Evolutionary conservation across 805 yeast genomes (phyloP), one percentile per base, ranked within the genome.

Genomic region (Dipodascopsis tothii): DNA sequence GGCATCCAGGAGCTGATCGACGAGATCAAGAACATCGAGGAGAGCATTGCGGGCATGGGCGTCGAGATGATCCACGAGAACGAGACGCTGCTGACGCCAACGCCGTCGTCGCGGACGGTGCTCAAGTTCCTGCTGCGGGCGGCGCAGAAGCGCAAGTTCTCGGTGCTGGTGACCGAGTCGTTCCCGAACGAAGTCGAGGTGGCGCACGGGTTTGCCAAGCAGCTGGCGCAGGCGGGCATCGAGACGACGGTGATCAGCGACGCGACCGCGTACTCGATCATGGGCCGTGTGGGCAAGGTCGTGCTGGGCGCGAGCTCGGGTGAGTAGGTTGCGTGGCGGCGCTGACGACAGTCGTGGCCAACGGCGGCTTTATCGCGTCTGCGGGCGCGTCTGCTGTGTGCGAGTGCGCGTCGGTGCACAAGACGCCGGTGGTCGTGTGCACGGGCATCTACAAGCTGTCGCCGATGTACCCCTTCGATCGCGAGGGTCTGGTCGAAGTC

Each of bases 221-320:
- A 74, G 44, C 72, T 92, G 51, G 81, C 94, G 1, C 81, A 78
- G 44, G 86, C 90, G 44, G 84, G 88, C 41, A 85, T 92, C 37
- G 94, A 87, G 51, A 81, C 96, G 1, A 83, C 88, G 2, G 75
- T 92, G 43, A 83, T 92, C 28, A 96, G 98, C 1, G 99, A 92
- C 60, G 75, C 94, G 3, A 82, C 94, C 21, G 87, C 82, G 0
- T 86, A 81, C 64, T 96, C 98, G 0, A 86, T 92, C 37, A 92
- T 92, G 97, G 84, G 96, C 32, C 72, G 96, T 52, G 97, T 92
- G 3, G 96, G 96, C 35, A 94, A 94, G 62, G 98, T 92, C 23
- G 78, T 92, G 46, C 76, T 94, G 42, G 96, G 97, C 32, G 82
- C 97, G 3, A 75, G 84, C 49, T 78, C 95, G 0, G 96, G 50